Evolutionary conservation across 352 stramenopile species (phyloP).

Genomic region (Pythium dissimile): DNA sequence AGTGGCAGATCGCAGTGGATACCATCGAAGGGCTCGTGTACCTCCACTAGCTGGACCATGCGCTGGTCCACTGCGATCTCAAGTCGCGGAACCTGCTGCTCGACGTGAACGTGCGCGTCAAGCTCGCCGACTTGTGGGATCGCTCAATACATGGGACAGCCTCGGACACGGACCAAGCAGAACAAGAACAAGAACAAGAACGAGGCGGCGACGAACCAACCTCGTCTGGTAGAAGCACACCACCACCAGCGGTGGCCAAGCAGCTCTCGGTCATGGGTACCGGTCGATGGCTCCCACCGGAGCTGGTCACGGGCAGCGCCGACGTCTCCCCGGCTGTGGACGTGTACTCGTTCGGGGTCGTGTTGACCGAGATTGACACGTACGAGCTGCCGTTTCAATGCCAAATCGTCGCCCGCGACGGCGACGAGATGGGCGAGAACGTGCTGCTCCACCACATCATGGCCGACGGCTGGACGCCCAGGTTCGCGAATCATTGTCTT

Average conservation of each 20-base stretch:
- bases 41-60: slow-evolving; percentile 49
- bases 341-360: slow-evolving; percentile 60
- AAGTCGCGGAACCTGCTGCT: slow-evolving; percentile 71
- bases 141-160: slow-evolving; percentile 32
- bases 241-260: background rate
- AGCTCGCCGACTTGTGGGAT: slow-evolving; percentile 72
- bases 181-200: slow-evolving; percentile 15
- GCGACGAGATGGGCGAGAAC: slow-evolving; percentile 32
- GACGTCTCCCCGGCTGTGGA: slow-evolving; percentile 53
- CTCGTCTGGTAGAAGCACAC: background rate
- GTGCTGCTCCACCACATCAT: slow-evolving; percentile 52
- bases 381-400: slow-evolving; percentile 46
- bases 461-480: slow-evolving; percentile 41
- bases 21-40: slow-evolving; percentile 63
- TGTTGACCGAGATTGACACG: slow-evolving; percentile 54
- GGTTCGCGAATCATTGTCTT: slow-evolving; percentile 44
- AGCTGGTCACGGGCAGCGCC: slow-evolving; percentile 45
- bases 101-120: slow-evolving; percentile 48
- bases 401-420: slow-evolving; percentile 16
- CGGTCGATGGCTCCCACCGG: slow-evolving; percentile 56
- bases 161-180: background rate
- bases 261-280: slow-evolving; percentile 49
- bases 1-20: slow-evolving; percentile 46
- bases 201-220: slow-evolving; percentile 8
- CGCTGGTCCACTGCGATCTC: slow-evolving; percentile 68